Conservation (phyloP, 2,329 filamentous ascomycete genomes). For the Rachicladosporium sp. region DNA sequence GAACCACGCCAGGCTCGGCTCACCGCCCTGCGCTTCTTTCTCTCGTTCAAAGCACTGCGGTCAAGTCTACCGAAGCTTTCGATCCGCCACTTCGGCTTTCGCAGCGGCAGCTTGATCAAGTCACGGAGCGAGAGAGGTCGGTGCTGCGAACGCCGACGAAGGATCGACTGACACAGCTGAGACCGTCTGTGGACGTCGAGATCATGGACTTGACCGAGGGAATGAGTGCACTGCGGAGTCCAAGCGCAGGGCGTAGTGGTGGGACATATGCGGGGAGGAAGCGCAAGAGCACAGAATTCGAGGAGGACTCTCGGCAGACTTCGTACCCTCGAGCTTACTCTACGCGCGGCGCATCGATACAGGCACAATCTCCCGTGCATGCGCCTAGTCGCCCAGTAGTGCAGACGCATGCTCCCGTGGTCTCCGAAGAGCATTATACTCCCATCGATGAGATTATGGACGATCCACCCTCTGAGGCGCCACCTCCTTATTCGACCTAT, state of each 20-base stretch:
- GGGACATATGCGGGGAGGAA: slow-evolving; percentile 21
- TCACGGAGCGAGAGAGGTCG: not conserved
- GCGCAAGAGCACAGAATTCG: slow-evolving; percentile 35
- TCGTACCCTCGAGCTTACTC: too few relatives aligned
- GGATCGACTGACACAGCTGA: not conserved
- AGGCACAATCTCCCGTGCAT: too few relatives aligned
- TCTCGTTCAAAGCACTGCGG: not conserved
- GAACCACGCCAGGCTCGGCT: slow-evolving; percentile 31
- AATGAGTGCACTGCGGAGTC: slow-evolving; percentile 11
- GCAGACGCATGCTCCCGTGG: slow-evolving; percentile 4
- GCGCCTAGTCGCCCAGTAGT: too few relatives aligned
- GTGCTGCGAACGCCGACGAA: slow-evolving; percentile 3
- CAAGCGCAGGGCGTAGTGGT: slow-evolving; percentile 2
- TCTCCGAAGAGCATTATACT: slow-evolving; percentile 18
- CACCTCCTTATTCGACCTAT: slow-evolving; percentile 35
- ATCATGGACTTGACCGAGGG: slow-evolving; percentile 24
- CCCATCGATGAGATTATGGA: slow-evolving; percentile 28
- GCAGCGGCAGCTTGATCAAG: slow-evolving; percentile 1
- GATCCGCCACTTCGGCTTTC: too few relatives aligned
- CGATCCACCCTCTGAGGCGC: slow-evolving; percentile 16
- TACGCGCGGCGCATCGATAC: too few relatives aligned
- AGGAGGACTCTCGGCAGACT: slow-evolving; percentile 6
- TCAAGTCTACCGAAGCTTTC: too few relatives aligned
- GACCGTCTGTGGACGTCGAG: slow-evolving; percentile 13
- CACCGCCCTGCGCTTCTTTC: slow-evolving; percentile 25